Conservation (phyloP, 768 basidiomycete genomes). For the Boletus subparvulus region DNA sequence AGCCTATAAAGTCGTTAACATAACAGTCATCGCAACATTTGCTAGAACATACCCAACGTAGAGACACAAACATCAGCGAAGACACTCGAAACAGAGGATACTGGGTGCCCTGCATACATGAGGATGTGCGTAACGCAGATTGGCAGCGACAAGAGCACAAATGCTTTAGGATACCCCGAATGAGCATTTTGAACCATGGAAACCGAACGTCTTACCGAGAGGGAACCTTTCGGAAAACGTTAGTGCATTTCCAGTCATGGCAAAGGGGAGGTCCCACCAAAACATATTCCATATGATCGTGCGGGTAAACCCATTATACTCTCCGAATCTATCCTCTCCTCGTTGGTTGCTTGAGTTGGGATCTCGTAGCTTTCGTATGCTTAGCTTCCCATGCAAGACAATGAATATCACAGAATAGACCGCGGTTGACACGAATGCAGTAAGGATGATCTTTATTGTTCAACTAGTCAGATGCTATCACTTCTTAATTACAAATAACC, state of each 20-base stretch:
- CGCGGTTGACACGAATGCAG: constrained; percentile 52
- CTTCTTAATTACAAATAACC: constrained; percentile 10
- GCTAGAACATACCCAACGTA: constrained; percentile 47
- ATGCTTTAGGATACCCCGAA: constrained; percentile 42
- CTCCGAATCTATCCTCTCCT: constrained; percentile 42
- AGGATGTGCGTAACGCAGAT: constrained; percentile 53
- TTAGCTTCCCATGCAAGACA: constrained; percentile 56
- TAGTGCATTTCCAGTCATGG: constrained; percentile 2
- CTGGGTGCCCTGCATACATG: constrained; percentile 44
- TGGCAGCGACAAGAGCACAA: constrained; percentile 57
- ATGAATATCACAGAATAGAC: constrained; percentile 64
- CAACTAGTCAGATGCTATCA: background rate
- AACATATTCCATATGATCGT: constrained; percentile 68
- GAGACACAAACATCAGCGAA: constrained; percentile 54
- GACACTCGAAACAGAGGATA: constrained; percentile 47
- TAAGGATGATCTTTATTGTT: constrained; percentile 52
- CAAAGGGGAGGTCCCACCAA: constrained; percentile 46
- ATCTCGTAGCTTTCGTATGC: constrained; percentile 51
- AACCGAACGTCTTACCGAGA: constrained; percentile 41
- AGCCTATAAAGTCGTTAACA: constrained; percentile 40
- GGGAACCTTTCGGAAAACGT: constrained; percentile 48
- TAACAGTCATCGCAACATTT: background rate
- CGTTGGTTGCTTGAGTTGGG: constrained; percentile 48
- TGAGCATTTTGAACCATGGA: background rate
- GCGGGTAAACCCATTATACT: constrained; percentile 61